Evolutionary conservation across 1,284 basidiomycete species (phyloP), one percentile per base, ranked within the genome.

Genomic region (Lentinula novae-zelandiae): DNA sequence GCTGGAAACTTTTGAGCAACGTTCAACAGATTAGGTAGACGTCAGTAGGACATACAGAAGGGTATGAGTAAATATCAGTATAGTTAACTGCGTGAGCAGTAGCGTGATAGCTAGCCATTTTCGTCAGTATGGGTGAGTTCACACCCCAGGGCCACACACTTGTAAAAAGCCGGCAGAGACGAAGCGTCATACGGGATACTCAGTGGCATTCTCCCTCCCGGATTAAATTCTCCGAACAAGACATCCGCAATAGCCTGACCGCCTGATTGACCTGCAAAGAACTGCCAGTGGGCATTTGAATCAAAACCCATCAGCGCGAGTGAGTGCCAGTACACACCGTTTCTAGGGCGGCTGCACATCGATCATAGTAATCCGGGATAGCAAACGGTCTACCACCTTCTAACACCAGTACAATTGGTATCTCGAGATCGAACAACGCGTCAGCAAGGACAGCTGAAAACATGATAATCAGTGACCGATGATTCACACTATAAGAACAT

Each of bases 261-360:
- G 7, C 71, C 71, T 2, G 65, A 67, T 63, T 71, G 71, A 15
- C 71, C 69, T 2, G 70, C 67, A 64, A 71, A 72, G 63, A 71
- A 70, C 70, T 72, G 51, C 6, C 4, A 17, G 44, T n/a, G n/a
- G 52, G 17, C 12, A 53, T 12, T 27, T 46, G 15, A 42, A 38
- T 46, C 20, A 22, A 17, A 20, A 22, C 2, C 17, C 9, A 56
- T 36, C 7, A 44, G 33, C 48, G 17, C 5, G 8, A 3, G n/a
- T 36, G 20, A 15, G 33, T 40, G 56, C n/a, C 39, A 34, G 34
- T 39, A 10, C 67, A 20, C 33, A 71, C 69, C 12, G 69, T 67
- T 63, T 69, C 64, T 9, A 72, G 20, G 9, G 65, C 67, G 22
- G 68, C 71, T 9, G 70, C 68, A 44, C 67, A 65, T 31, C 66